Conservation (phyloP, 139 green algal genomes). For the Trebouxia sp. region DNA sequence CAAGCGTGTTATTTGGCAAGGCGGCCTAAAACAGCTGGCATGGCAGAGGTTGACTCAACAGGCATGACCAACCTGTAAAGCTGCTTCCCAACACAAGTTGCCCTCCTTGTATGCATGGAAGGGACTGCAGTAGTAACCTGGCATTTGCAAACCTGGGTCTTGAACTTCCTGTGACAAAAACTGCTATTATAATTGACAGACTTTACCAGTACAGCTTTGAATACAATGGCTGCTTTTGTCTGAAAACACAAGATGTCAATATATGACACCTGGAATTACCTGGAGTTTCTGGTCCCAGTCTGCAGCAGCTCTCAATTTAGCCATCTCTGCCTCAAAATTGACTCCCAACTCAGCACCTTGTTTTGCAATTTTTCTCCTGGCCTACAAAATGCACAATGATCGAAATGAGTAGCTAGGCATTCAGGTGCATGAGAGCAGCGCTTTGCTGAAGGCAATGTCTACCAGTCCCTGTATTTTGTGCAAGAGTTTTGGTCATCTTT, state of each 20-base stretch:
- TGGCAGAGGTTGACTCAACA: background rate
- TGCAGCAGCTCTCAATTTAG: slow-evolving; percentile 47
- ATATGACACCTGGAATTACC: background rate
- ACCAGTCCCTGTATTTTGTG: too few species aligned
- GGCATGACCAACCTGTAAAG: slow-evolving; percentile 50
- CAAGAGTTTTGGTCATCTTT: too few species aligned
- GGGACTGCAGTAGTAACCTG: slow-evolving; percentile 71
- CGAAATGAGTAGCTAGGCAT: too few species aligned
- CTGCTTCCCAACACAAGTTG: slow-evolving; percentile 74
- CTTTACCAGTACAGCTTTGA: too few species aligned
- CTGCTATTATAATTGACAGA: too few species aligned
- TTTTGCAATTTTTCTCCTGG: slow-evolving; percentile 72
- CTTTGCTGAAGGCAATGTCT: too few species aligned
- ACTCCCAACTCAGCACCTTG: slow-evolving; percentile 68
- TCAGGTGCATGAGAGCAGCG: background rate
- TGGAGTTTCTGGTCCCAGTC: slow-evolving; percentile 57
- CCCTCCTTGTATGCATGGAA: slow-evolving; percentile 77
- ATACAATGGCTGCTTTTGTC: too few species aligned
- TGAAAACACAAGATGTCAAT: background rate
- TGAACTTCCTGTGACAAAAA: slow-evolving; percentile 32
- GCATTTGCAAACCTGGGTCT: slow-evolving; percentile 50
- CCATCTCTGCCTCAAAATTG: slow-evolving; percentile 65
- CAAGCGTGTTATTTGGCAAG: too few species aligned
- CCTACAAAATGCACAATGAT: slow-evolving; percentile 33
- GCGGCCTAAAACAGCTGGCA: too few species aligned